Evolutionary conservation across 257 asterid species (phyloP), one percentile per base, ranked within the genome.

Genomic region (Solanum arcanum): DNA sequence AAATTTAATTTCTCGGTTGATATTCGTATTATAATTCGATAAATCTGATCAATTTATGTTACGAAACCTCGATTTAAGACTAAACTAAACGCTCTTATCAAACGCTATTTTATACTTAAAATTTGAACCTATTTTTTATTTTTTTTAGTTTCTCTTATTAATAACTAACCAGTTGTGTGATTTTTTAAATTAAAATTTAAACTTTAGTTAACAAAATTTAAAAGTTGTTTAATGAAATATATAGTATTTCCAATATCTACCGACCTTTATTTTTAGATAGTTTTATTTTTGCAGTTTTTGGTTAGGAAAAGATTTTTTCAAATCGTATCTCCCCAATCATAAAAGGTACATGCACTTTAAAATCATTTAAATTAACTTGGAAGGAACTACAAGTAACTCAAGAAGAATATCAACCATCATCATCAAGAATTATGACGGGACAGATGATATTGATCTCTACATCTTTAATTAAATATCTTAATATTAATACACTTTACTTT

Each of bases 381-480:
- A 80, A 27, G 44, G 41, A 80, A 46, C 25, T 46, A 25, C 4
- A 78, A 25, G 21, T 46, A 27, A 80, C 84, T 80, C 66, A 44
- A 25, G 5, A 77, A 77, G 21, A 14, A 41, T 3, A 23, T 75
- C 46, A 75, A 20, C 16, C 23, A 41, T 23, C 23, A 23, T 5
- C 29, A 69, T 29, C 0, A 3, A 70, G 0, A 72, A 33, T 4
- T 0, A 1, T 33, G 0, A 9, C 2, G 3, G 16, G 1, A 35
- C 0, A 0, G 1, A 73, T 9, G 0, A 35, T 5, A 73, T 35
- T 6, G 0, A 20, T 62, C 3, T 62, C 3, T 0, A 35, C 1
- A 5, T 15, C 0, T 5, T 73, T 37, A 20, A 10, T 73, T 1
- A 73, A 31, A 70, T 31, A 37, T 37, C 3, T 37, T 73, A 1